Evolutionary conservation across 352 stramenopile genomes (phyloP).

Genomic region (Phytophthora pisi): DNA sequence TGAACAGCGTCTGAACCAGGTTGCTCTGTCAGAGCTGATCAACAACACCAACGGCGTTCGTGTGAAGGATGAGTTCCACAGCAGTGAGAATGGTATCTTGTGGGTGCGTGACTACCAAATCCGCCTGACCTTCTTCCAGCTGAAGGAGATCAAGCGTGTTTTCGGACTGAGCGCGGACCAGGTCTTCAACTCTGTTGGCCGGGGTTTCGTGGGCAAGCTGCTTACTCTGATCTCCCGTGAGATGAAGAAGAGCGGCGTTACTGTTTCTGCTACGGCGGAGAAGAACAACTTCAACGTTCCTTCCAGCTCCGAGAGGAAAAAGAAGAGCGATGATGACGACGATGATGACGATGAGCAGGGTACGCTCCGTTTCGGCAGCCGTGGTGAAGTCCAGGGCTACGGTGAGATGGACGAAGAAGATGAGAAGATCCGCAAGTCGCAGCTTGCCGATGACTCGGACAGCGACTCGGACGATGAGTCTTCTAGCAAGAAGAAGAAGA

Average conservation of each 20-base stretch:
- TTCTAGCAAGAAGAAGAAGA: conserved; percentile 49
- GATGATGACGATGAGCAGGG: conserved; percentile 91
- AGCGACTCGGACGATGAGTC: conserved; percentile 63
- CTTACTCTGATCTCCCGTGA: conserved; percentile 95
- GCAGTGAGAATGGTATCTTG: conserved; percentile 86
- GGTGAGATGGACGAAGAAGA: conserved; percentile 96
- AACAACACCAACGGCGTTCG: conserved; percentile 91
- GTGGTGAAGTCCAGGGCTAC: conserved; percentile 85
- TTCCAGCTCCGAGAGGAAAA: conserved; percentile 45
- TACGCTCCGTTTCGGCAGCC: conserved; percentile 83
- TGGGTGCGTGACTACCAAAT: conserved; percentile 98
- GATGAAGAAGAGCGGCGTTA: conserved; percentile 90
- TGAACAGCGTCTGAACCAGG: conserved; percentile 91
- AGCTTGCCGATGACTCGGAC: conserved; percentile 63
- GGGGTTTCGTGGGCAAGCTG: conserved; percentile 93
- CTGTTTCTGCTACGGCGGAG: conserved; percentile 55
- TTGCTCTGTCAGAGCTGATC: conserved; percentile 95
- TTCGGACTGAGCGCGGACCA: conserved; percentile 96
- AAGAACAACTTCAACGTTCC: conserved; percentile 48
- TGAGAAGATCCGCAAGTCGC: conserved; percentile 74
- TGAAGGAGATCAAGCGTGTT: conserved; percentile 94
- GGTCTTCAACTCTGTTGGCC: conserved; percentile 89
- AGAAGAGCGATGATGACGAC: conserved; percentile 65
- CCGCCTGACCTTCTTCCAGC: conserved; percentile 93
- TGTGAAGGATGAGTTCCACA: conserved; percentile 92